Conservation (phyloP, 371 early-diverging fungal genomes). For the Encephalitozoon romaleae region DNA sequence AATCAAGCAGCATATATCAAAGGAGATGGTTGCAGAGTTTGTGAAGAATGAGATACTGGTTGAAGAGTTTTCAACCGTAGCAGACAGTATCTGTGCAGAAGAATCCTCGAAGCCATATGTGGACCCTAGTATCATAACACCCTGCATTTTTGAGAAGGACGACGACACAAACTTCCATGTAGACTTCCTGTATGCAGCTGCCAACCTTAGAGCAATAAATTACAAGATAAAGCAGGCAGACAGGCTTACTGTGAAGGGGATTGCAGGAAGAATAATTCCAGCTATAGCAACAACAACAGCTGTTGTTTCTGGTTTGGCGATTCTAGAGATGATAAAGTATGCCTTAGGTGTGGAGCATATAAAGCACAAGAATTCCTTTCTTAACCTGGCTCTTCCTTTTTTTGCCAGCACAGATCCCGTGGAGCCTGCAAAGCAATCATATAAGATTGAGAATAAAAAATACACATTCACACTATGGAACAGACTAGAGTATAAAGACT, state of each 20-base stretch:
- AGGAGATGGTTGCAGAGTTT: constrained; percentile 68
- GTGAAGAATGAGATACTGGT: constrained; percentile 69
- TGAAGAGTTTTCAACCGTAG: constrained; percentile 19
- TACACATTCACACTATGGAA: constrained; percentile 90
- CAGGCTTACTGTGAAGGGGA: constrained; percentile 87
- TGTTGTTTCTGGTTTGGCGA: constrained; percentile 89
- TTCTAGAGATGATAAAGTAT: constrained; percentile 69
- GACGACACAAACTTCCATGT: constrained; percentile 97
- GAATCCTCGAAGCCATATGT: not conserved
- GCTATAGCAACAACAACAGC: constrained; percentile 99
- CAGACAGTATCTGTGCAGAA: constrained; percentile 38
- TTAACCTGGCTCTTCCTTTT: constrained; percentile 95
- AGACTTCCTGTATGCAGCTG: constrained; percentile 89
- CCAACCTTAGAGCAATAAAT: constrained; percentile 89
- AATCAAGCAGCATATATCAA: constrained; percentile 71
- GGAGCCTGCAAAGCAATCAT: constrained; percentile 64
- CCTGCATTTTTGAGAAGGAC: constrained; percentile 94
- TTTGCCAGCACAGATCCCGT: constrained; percentile 95
- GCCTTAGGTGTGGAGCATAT: not conserved
- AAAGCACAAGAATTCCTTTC: constrained; percentile 93
- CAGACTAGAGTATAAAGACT: constrained; percentile 77
- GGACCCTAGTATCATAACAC: constrained; percentile 66
- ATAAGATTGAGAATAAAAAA: constrained; percentile 68
- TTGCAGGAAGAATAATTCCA: constrained; percentile 99
- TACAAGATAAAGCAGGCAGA: constrained; percentile 84